Conservation (phyloP, 345 rosid genomes). For the Salix koriyanagi region DNA sequence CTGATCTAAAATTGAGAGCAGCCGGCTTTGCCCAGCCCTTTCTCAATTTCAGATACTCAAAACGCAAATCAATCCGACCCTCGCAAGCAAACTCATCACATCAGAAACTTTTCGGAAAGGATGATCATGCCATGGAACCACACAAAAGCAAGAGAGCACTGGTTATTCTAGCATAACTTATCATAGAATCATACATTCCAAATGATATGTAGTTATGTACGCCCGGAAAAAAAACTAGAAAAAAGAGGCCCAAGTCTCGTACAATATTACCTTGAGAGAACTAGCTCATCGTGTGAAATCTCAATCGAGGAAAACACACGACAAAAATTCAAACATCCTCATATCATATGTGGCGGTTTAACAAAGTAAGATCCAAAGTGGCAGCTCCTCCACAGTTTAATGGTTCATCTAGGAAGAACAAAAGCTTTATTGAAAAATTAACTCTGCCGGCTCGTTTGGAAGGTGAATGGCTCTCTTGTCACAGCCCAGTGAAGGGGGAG, state of each 20-base stretch:
- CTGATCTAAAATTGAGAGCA: background rate
- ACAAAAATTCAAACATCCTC: conserved; percentile 9
- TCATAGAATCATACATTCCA: background rate
- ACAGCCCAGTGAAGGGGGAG: background rate
- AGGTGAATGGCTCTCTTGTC: background rate
- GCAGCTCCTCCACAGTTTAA: conserved; percentile 7
- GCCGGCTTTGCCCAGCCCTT: too few relatives aligned
- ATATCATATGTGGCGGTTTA: background rate
- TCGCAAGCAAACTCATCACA: background rate
- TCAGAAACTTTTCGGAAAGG: too few relatives aligned
- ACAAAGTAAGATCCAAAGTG: background rate
- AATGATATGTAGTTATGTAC: background rate
- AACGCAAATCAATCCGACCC: background rate
- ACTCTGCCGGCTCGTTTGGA: background rate
- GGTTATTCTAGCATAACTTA: too few relatives aligned
- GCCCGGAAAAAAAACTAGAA: too few relatives aligned
- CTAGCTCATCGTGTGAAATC: background rate
- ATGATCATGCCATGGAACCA: background rate
- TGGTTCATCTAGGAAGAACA: conserved; percentile 10
- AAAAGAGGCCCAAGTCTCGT: too few relatives aligned
- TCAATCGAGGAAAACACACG: background rate
- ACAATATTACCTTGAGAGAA: background rate
- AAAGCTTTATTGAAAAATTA: conserved; percentile 35
- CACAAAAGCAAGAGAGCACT: background rate
- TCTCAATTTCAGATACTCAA: background rate